Evolutionary conservation across 345 rosid species (phyloP), one percentile per base, ranked within the genome.

Genomic region (Barbarea vulgaris): DNA sequence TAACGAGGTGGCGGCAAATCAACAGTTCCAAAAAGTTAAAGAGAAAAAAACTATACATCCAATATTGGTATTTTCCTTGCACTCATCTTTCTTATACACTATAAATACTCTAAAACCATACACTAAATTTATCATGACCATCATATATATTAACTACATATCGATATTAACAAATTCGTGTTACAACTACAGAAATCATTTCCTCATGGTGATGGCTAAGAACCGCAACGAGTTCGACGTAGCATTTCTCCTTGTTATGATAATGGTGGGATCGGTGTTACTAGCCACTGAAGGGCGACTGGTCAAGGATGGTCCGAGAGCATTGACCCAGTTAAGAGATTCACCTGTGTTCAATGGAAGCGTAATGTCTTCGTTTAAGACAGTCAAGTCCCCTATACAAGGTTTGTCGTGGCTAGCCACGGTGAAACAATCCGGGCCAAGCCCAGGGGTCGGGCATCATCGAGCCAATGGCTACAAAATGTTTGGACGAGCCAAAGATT

Each of bases 371-470:
- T 27, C 74, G 27, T n/a, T 19, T 51, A 60, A 75, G 42, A 69
- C 79, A 28, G 63, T 51, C 2, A 27, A 39, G 46, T 47, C 74
- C 10, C 39, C 62, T 7, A 15, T n/a, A 7, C 28, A 51, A 39
- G 69, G 51, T 30, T 4, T 60, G 4, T 28, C 69, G 37, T 68
- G 79, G 79, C 36, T 76, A 68, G 64, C 56, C 57, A 53, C 74
- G 19, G 57, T 61, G 70, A 69, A 76, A 69, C 46, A 76, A 55
- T 69, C 79, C 3, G 79, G 74, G 7, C 74, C 70, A 60, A 76
- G 79, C 64, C 74, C 79, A 21, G 79, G 79, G 64, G 3, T 69
- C 61, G 79, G 74, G 6, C 79, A 76, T 68, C 79, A 59, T 42
- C 25, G 69, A 69, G 74, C 73, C 19, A 76, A 69, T 7, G 74